phyloP scores from a whole-genome alignment of 345 rosid species.

The Murraya koenigii region DNA sequence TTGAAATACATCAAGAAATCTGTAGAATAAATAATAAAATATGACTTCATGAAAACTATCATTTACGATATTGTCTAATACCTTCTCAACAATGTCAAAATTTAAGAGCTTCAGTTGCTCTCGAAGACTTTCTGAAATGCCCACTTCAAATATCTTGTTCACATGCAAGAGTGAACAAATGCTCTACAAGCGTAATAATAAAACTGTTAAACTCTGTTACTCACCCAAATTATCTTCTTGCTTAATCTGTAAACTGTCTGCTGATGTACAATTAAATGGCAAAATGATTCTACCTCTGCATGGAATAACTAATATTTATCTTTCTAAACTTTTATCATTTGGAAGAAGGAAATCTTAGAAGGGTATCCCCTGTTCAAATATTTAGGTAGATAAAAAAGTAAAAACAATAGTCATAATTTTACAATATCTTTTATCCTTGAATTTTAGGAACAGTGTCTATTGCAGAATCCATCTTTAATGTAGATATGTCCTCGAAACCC shows the following conservation, averaged over 20 bases:
- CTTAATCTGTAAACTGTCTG: neutral
- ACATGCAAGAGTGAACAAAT: slow-evolving; percentile 78
- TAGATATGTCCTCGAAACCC: neutral
- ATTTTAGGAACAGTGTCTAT: neutral
- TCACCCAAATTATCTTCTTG: neutral
- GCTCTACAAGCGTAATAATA: slow-evolving; percentile 44
- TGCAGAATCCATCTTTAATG: neutral
- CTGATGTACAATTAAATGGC: slow-evolving; percentile 1
- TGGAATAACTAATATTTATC: neutral
- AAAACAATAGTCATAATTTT: neutral
- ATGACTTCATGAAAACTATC: slow-evolving; percentile 11
- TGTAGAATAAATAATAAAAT: neutral
- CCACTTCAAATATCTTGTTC: slow-evolving; percentile 83
- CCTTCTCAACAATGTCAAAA: slow-evolving; percentile 73
- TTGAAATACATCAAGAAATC: neutral
- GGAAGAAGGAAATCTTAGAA: neutral
- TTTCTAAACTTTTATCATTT: neutral
- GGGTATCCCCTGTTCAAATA: neutral
- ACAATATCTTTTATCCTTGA: neutral
- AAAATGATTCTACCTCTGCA: neutral
- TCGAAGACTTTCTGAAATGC: slow-evolving; percentile 63
- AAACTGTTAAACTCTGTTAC: neutral
- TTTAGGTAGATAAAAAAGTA: neutral
- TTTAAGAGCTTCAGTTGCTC: slow-evolving; percentile 63
- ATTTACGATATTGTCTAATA: slow-evolving; percentile 22